Evolutionary conservation across 768 basidiomycete genomes (phyloP).

Genomic region (Tricholoma hemisulphureum): DNA sequence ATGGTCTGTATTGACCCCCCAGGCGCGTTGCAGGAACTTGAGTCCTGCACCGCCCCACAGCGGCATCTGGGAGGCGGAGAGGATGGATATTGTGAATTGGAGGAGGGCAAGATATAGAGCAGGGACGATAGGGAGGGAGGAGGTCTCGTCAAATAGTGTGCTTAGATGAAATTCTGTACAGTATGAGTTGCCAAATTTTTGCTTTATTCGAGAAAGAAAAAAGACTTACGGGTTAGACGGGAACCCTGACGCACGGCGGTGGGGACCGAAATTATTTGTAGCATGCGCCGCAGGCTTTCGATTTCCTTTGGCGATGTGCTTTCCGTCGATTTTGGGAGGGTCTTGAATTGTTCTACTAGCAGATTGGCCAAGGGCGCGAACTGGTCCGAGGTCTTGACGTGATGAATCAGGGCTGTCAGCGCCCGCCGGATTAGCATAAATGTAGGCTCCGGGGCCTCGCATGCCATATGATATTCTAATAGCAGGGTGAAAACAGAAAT

Average conservation of each 20-base stretch:
- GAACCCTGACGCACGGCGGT: constrained; percentile 72
- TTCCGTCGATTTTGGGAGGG: constrained; percentile 19
- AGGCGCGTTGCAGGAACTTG: constrained; percentile 52
- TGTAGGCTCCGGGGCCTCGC: constrained; percentile 37
- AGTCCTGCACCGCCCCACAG: constrained; percentile 56
- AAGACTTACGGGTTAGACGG: constrained; percentile 54
- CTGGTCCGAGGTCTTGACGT: constrained; percentile 68
- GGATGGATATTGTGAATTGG: constrained; percentile 38
- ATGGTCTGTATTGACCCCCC: constrained; percentile 29
- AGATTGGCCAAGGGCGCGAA: constrained; percentile 58
- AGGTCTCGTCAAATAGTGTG: constrained; percentile 31
- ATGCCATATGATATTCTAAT: constrained; percentile 51
- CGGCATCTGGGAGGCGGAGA: constrained; percentile 44
- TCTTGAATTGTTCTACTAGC: constrained; percentile 42
- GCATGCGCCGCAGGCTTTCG: constrained; percentile 47
- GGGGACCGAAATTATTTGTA: constrained; percentile 57
- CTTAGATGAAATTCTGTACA: constrained; percentile 35
- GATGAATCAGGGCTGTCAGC: constrained; percentile 80
- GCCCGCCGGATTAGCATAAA: constrained; percentile 65
- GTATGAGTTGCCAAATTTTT: constrained; percentile 3
- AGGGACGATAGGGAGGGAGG: constrained; percentile 27
- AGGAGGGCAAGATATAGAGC: constrained; percentile 33
- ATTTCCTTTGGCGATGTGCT: constrained; percentile 17
- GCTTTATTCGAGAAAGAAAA: neutral
- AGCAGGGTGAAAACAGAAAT: constrained; percentile 59